These are phyloP conservation scores for Reticulascus tulasneorum DNA, from an alignment of 2,329 filamentous ascomycete species.

Conservation along the genomic window DNA sequence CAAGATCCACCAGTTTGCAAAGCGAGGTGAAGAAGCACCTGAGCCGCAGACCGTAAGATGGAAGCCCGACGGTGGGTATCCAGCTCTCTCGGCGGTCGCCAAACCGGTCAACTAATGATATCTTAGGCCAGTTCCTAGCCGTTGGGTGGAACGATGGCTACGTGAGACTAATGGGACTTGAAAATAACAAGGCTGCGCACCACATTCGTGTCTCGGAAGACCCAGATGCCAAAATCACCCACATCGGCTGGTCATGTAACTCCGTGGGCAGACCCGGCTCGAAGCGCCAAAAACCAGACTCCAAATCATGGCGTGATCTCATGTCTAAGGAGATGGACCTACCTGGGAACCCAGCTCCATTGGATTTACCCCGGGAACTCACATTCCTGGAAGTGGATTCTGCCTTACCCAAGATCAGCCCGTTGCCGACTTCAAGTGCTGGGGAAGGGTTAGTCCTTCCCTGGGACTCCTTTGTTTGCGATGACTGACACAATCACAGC, in stretches of 20 bases:
- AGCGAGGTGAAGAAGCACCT: slow-evolving; percentile 34
- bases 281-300: slow-evolving; percentile 9
- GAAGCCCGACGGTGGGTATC: slow-evolving; percentile 62
- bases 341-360: slow-evolving; percentile 17
- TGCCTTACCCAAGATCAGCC: slow-evolving; percentile 72
- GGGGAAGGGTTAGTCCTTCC: slow-evolving; percentile 53
- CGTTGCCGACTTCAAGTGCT: slow-evolving; percentile 57
- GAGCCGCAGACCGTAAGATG: slow-evolving; percentile 52
- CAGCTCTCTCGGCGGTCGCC: neutral
- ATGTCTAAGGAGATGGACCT: slow-evolving; percentile 21
- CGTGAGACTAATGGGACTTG: slow-evolving; percentile 71
- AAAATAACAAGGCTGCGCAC: slow-evolving; percentile 78
- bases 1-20: slow-evolving; percentile 43
- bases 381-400: slow-evolving; percentile 72
- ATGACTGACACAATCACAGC: slow-evolving; percentile 18
- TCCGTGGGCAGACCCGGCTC: slow-evolving; percentile 19
- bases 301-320: slow-evolving; percentile 25
- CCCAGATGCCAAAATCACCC: slow-evolving; percentile 39
- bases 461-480: too few species aligned
- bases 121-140: slow-evolving; percentile 69
- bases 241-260: slow-evolving; percentile 51
- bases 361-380: slow-evolving; percentile 68
- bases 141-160: slow-evolving; percentile 80
- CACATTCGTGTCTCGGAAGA: slow-evolving; percentile 55
- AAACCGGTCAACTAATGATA: neutral